A percentile compares a stretch with the other conserved stretches of the same genome.
Conservation (phyloP, 768 basidiomycete species). For the Saitozyma podzolica region DNA sequence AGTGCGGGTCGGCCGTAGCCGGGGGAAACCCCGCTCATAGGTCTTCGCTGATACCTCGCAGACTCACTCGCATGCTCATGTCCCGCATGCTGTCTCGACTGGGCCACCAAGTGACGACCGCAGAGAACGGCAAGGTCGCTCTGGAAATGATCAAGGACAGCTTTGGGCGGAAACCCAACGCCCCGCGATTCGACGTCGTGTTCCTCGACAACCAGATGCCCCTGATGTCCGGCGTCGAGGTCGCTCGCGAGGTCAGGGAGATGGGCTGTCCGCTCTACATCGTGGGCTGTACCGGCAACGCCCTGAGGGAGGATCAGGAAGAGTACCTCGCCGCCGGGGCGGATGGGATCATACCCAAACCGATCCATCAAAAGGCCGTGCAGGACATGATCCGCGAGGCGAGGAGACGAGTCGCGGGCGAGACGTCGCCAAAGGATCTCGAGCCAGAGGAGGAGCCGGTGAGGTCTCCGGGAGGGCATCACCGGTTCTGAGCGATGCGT, state of each 20-base stretch:
- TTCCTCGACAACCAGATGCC: slow-evolving; percentile 54
- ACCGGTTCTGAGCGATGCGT: too few relatives aligned
- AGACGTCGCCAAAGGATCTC: slow-evolving; percentile 37
- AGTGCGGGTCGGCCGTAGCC: slow-evolving; percentile 25
- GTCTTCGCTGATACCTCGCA: slow-evolving; percentile 4
- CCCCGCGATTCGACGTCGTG: slow-evolving; percentile 37
- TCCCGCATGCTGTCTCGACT: slow-evolving; percentile 47
- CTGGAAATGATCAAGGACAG: slow-evolving; percentile 39
- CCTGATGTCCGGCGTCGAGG: slow-evolving; percentile 50
- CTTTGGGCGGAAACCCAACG: slow-evolving; percentile 22
- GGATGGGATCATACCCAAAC: slow-evolving; percentile 50
- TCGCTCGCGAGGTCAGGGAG: slow-evolving; percentile 41
- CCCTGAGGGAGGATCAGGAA: slow-evolving; percentile 50
- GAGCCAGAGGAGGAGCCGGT: slow-evolving; percentile 1
- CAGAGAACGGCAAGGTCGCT: slow-evolving; percentile 49
- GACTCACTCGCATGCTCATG: slow-evolving; percentile 51
- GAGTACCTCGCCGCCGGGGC: slow-evolving; percentile 49
- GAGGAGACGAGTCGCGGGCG: slow-evolving; percentile 39
- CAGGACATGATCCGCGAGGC: slow-evolving; percentile 45
- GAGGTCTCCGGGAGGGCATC: not conserved
- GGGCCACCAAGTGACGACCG: slow-evolving; percentile 47
- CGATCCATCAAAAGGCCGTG: slow-evolving; percentile 45
- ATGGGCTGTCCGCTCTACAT: slow-evolving; percentile 47
- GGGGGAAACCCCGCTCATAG: not conserved
- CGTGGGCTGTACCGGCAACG: slow-evolving; percentile 51